Base-by-base conservation (phyloP, 2,329 filamentous ascomycete species). In the Fusarium stilboides region DNA sequence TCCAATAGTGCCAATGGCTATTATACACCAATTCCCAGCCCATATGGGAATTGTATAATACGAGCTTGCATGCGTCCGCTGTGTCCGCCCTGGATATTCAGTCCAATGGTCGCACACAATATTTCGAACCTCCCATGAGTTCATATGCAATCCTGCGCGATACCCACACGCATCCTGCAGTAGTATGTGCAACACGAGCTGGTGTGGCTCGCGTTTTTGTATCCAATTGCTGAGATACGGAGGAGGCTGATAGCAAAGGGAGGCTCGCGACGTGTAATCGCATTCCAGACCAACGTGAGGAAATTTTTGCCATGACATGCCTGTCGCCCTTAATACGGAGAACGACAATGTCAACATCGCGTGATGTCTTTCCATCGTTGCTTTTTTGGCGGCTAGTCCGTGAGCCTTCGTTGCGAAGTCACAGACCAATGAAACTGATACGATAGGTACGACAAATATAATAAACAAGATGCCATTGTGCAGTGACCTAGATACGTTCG, bases 211-310 rank as follows among this genome's bases (percentile, higher is more conserved):
- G 46, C 14, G 42, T 47, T 49, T 50, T 50, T 45, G 20, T n/a
- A 20, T 49, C 10, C 19, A 39, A 34, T 34, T 42, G 43, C 26
- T 28, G 34, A 33, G 36, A 17, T 31, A 17, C 42, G 28, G 43
- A 49, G 14, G 44, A 34, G 20, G 24, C 28, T 28, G 44, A 17
- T 22, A 37, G 22, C 10, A n/a, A 62, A 68, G 39, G 58, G 53
- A 55, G 44, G 26, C 14, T 59, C 40, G 26, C 43, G 45, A 17
- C 15, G 22, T 47, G 20, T 34, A 22, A 24, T 36, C 44, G 20
- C 65, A 68, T 64, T 68, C 58, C 58, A 49, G 33, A 9, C 37
- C 22, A 46, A 36, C 20, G 20, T 44, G 50, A 39, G 33, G 14
- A 15, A 42, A 19, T 28, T 20, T 31, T 13, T 22, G 31, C 6